Base-by-base conservation (phyloP, 2,329 filamentous ascomycete species). In the Colletotrichum gloeosporioides region DNA sequence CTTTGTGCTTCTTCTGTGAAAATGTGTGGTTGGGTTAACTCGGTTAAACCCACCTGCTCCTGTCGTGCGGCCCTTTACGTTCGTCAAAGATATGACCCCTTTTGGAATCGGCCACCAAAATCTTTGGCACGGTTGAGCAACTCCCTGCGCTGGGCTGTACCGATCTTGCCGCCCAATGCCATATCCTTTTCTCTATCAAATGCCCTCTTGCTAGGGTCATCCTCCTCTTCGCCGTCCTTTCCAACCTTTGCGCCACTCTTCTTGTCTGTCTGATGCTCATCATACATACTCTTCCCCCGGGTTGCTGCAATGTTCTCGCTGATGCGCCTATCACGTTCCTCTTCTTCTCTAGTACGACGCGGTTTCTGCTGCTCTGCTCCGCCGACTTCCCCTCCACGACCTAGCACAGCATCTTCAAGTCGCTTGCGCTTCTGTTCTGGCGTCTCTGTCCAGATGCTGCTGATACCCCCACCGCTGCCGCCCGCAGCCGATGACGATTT, bases 121-220 rank as follows among this genome's bases (percentile, higher is more conserved):
- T 96, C 94, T 18, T 93, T 91, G 6, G 95, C 94, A 82, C 94
- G 94, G 79, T 91, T 94, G 76, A 98, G 84, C 87, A 99, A 87
- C 79, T 98, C 94, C 80, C 92, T 92, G 79, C 93, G 92, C 87
- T 98, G 93, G 44, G 93, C 89, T 78, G 92, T 88, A 31, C 92
- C 94, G 69, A 98, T 92, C 80, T 91, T 92, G 22, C 92, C 91
- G 10, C 93, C 93, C 4, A 95, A 86, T 53, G 92, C 94, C 92
- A 99, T 98, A 84, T 99, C 97, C 87, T 98, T 99, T 84, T 98
- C 95, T 78, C 93, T 90, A 86, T 98, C 95, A 85, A 99, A 99
- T 0, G 92, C 94, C 77, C 96, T 90, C 85, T 94, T 94, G 84
- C 95, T 98, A 1, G 97, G 96, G 82, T 99, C 96, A 85, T 98